These are phyloP conservation scores for Sporothrix pseudoabietina DNA, from an alignment of 2,329 filamentous ascomycete species.

Conservation along the genomic window DNA sequence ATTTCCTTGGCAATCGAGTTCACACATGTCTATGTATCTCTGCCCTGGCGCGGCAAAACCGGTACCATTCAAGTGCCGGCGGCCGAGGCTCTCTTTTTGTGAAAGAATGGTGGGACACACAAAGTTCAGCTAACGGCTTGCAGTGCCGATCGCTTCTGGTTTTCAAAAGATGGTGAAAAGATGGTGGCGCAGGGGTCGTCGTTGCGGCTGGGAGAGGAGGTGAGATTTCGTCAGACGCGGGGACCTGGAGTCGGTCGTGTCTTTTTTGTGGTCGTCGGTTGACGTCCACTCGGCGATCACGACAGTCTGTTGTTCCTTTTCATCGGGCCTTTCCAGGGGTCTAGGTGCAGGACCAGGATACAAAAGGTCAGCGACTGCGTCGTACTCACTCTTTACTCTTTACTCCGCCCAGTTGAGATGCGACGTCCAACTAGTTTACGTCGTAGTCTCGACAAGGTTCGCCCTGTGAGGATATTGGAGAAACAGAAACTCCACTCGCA, in stretches of 20 bases:
- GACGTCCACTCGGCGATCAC: neutral
- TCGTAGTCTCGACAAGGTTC: neutral
- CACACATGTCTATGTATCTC: neutral
- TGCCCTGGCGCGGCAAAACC: neutral
- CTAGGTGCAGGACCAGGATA: neutral
- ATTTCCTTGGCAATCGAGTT: neutral
- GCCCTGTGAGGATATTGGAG: neutral
- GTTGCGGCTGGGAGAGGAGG: neutral
- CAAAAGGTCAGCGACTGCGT: neutral
- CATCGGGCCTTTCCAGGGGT: neutral
- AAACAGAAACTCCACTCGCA: neutral
- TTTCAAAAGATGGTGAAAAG: neutral
- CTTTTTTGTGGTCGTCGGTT: neutral
- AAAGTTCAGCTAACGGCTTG: neutral
- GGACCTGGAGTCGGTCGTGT: neutral
- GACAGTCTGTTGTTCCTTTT: neutral
- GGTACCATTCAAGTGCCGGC: neutral
- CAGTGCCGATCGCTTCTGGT: neutral
- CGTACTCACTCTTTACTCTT: neutral
- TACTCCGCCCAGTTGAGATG: neutral
- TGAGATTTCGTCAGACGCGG: neutral
- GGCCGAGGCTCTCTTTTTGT: neutral
- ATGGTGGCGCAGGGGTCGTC: constrained; percentile 9
- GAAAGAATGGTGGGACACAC: too few relatives aligned
- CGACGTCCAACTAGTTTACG: neutral